These are phyloP conservation scores for Primulina huaijiensis DNA, from an alignment of 257 asterid genomes.

Conservation along the genomic window DNA sequence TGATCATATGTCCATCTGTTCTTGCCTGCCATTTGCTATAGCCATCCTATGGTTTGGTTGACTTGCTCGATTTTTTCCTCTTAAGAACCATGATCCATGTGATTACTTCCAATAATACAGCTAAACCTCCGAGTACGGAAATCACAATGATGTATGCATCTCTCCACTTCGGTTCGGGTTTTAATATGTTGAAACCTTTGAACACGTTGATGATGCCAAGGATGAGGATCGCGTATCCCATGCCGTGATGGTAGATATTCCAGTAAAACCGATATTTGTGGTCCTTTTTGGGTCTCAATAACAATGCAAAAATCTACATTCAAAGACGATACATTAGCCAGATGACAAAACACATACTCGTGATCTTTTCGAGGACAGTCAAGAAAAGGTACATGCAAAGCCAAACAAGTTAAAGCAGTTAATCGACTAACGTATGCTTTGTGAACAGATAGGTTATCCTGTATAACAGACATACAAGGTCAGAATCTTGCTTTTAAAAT, in stretches of 20 bases:
- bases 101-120: constrained; percentile 51
- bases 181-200: constrained; percentile 65
- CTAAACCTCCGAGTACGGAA: constrained; percentile 49
- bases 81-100: constrained; percentile 65
- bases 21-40: constrained; percentile 33
- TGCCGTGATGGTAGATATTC: constrained; percentile 74
- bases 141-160: constrained; percentile 47
- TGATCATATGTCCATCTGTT: constrained; percentile 33
- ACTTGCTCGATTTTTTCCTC: constrained; percentile 46
- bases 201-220: constrained; percentile 76
- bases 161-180: constrained; percentile 64
- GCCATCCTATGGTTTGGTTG: constrained; percentile 62
- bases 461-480: background rate
- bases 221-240: constrained; percentile 56
- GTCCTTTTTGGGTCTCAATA: constrained; percentile 75
- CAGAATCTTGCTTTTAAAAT: background rate
- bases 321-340: constrained; percentile 8
- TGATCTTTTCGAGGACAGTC: background rate
- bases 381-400: background rate
- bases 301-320: constrained; percentile 57
- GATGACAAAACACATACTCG: background rate
- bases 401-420: constrained; percentile 14
- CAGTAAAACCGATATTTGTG: constrained; percentile 78
- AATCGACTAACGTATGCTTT: background rate
- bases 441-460: too few species aligned